These are phyloP conservation scores for Penicillium brevicompactum DNA, from an alignment of 2,329 filamentous ascomycete genomes.

Conservation along the genomic window DNA sequence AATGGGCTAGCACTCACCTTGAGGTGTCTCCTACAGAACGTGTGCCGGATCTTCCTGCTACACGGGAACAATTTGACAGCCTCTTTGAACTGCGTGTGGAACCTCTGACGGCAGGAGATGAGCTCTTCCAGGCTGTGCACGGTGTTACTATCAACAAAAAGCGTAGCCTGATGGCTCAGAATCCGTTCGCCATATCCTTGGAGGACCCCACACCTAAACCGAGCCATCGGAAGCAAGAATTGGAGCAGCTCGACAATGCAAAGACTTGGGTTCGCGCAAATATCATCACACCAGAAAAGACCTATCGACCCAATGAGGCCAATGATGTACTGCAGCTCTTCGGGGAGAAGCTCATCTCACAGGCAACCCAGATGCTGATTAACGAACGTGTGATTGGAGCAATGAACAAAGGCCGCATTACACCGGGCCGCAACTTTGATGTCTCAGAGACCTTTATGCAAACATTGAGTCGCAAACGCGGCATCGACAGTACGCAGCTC, in stretches of 20 bases:
- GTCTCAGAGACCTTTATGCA: slow-evolving; percentile 46
- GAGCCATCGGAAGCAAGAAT: slow-evolving; percentile 18
- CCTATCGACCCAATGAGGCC: slow-evolving; percentile 44
- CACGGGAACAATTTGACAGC: slow-evolving; percentile 43
- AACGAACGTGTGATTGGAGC: slow-evolving; percentile 43
- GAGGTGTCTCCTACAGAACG: slow-evolving; percentile 41
- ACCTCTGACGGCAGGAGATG: slow-evolving; percentile 33
- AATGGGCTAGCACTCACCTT: slow-evolving; percentile 49
- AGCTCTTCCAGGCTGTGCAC: slow-evolving; percentile 37
- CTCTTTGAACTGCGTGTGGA: slow-evolving; percentile 46
- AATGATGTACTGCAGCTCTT: slow-evolving; percentile 34
- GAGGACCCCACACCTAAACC: slow-evolving; percentile 1
- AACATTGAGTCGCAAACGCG: slow-evolving; percentile 42
- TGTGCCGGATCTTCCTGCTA: slow-evolving; percentile 47
- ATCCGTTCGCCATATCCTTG: slow-evolving; percentile 39
- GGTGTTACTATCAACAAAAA: slow-evolving; percentile 37
- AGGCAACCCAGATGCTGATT: slow-evolving; percentile 44
- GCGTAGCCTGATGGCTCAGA: slow-evolving; percentile 35
- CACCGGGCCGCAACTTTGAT: slow-evolving; percentile 48
- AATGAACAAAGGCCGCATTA: slow-evolving; percentile 41
- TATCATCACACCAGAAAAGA: slow-evolving; percentile 45
- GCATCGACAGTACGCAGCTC: slow-evolving; percentile 44
- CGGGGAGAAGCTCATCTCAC: slow-evolving; percentile 38
- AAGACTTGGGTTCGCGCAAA: slow-evolving; percentile 54
- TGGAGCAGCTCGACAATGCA: slow-evolving; percentile 37